Evolutionary conservation across 1,284 basidiomycete species (phyloP).

Genomic region (Rhodotorula sp.): DNA sequence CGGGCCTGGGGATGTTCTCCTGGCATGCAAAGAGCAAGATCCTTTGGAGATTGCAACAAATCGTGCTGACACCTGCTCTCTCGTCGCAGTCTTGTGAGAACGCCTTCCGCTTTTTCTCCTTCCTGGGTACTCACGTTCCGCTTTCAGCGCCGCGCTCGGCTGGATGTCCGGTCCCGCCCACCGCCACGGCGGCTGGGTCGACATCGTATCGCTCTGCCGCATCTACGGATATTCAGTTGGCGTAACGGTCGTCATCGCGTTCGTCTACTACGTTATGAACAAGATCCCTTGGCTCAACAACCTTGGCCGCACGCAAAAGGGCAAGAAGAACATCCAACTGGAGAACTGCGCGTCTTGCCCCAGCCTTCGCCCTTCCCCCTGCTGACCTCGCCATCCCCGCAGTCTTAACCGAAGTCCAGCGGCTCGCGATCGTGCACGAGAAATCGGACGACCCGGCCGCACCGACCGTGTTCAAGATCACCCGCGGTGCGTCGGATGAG

Average conservation of each 20-base stretch:
- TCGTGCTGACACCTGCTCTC: neutral
- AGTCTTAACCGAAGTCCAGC: constrained; percentile 4
- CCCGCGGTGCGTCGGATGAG: constrained; percentile 5
- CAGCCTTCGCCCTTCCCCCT: too few relatives aligned
- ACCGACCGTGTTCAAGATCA: neutral
- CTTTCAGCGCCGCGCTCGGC: constrained; percentile 51
- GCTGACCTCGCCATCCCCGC: neutral
- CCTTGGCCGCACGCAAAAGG: constrained; percentile 54
- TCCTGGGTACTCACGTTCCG: neutral
- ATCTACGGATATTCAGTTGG: constrained; percentile 58
- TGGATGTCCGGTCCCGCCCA: constrained; percentile 56
- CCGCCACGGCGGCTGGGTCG: constrained; percentile 53
- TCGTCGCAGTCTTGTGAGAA: too few relatives aligned
- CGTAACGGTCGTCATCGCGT: constrained; percentile 55
- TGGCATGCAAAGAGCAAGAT: too few relatives aligned
- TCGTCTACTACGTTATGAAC: constrained; percentile 54
- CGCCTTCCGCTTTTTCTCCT: constrained; percentile 9
- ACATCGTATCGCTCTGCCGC: constrained; percentile 58
- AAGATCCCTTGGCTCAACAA: constrained; percentile 54
- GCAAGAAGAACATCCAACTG: constrained; percentile 54
- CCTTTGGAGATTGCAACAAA: too few relatives aligned
- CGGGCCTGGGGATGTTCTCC: too few relatives aligned
- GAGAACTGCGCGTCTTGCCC: constrained; percentile 49
- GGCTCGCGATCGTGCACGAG: constrained; percentile 15
- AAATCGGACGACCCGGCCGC: neutral